Evolutionary conservation across 495 filamentous ascomycete species (phyloP).

Genomic region (Staphylotrichum longicolle): DNA sequence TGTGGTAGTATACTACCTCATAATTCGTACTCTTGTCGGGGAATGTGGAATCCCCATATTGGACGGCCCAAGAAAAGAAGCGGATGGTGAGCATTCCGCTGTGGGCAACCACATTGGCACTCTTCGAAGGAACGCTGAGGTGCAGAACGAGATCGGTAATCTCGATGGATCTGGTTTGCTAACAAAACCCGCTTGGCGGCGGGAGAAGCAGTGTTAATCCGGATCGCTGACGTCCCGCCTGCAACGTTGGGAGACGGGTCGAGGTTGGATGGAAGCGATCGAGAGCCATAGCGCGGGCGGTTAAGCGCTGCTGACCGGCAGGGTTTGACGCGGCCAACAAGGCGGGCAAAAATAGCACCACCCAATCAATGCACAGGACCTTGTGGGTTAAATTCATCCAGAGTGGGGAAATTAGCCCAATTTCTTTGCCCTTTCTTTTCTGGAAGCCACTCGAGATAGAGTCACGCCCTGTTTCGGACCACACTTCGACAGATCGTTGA

Average conservation of each 20-base stretch:
- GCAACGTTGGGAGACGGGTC: not conserved
- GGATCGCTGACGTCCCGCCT: constrained; percentile 13
- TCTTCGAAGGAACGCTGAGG: not conserved
- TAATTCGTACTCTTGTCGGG: too few relatives aligned
- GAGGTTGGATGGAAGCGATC: constrained; percentile 8
- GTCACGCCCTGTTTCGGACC: not conserved
- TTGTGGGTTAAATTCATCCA: constrained; percentile 18
- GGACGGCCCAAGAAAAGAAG: constrained; percentile 10
- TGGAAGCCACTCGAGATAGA: not conserved
- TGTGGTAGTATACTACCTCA: too few relatives aligned
- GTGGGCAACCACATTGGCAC: not conserved
- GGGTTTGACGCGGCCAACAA: constrained; percentile 15
- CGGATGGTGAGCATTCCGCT: constrained; percentile 12
- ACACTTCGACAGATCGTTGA: too few relatives aligned
- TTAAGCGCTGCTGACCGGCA: constrained; percentile 6
- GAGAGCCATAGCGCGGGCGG: constrained; percentile 12
- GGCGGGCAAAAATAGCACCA: constrained; percentile 25
- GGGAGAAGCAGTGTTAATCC: not conserved
- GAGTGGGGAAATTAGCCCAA: constrained; percentile 21
- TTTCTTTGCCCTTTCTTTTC: not conserved
- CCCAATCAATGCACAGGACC: not conserved
- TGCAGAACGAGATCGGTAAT: constrained; percentile 16
- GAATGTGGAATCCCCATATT: not conserved
- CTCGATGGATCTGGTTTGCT: constrained; percentile 1
- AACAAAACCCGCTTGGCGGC: not conserved